Evolutionary conservation across 2,329 filamentous ascomycete genomes (phyloP), one percentile per base, ranked within the genome.

Genomic region (Mycosphaerella arachidis): DNA sequence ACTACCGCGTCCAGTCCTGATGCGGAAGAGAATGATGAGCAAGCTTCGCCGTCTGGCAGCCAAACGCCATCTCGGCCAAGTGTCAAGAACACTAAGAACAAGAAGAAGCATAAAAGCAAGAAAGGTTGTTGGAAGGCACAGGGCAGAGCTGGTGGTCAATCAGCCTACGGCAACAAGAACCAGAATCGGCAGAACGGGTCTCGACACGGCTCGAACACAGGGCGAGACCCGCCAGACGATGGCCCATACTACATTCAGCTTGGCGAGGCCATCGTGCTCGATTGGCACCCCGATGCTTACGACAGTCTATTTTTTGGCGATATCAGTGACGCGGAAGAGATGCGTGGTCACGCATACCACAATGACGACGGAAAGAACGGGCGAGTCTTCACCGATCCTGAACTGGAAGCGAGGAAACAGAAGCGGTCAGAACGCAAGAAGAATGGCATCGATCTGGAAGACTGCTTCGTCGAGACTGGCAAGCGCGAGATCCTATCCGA

Each of bases 401-500:
- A 86, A 31, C 80, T 97, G 6, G 79, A 84, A 37, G 82, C 81
- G 56, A 86, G 83, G 68, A 84, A 85, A 67, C 81, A 83, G 58
- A 81, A 80, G 56, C 88, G 92, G 40, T 79, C 80, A 53, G 79
- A 78, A 60, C 88, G 91, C 7, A 83, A 82, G 68, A 89, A 88
- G 74, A 82, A 86, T 56, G 94, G 94, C 30, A 87, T 97, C 65
- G 87, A 86, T 0, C 81, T 99, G 4, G 89, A 94, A 24, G 92
- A 97, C 68, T 99, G 94, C 72, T 84, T 99, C 57, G 89, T 92
- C 60, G 94, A 97, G 75, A 97, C 96, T 67, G 91, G 94, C 71
- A 93, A 93, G 72, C 90, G 92, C 61, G 94, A 99, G 75, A 86
- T 96, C 13, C 80, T 99, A 4, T 97, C 93, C 0, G 91, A 97